Base-by-base conservation (phyloP, 2,329 filamentous ascomycete genomes). In the Fonsecaea multimorphosa region DNA sequence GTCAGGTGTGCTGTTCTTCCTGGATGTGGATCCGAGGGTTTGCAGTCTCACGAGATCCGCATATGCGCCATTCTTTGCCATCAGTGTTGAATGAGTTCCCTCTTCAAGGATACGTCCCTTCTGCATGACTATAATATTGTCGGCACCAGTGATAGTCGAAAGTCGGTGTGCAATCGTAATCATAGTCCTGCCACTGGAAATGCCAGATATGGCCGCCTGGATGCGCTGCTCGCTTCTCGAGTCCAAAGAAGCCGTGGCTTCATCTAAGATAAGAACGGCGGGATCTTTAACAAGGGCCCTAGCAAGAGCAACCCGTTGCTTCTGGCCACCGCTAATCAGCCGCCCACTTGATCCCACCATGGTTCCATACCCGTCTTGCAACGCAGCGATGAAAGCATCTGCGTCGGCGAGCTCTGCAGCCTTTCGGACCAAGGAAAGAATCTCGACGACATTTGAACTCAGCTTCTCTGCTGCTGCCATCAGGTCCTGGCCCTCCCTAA, bases 301-400 rank as follows among this genome's bases (percentile, higher is more conserved):
- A 2, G 93, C 92, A 75, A 97, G 94, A 4, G 92, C 91, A 73
- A 97, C 94, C 68, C 93, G 90, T 78, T 97, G 93, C 77, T 96
- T 94, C 78, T 96, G 92, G 27, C 92, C 92, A 75, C 92, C 92
- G 63, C 90, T 93, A 16, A 96, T 82, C 59, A 95, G 80, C 73
- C 93, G 93, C 6, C 92, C 92, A 67, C 91, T 87, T 76, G 96
- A 91, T 1, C 75, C 74, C n/a, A 73, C 16, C 89, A 80, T 73
- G 0, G 84, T 85, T 38, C 79, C 81, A 51, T 82, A 74, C 34
- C 82, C 79, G 70, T 83, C 74, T 58, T 86, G 83, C 1, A 86
- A 80, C 1, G 75, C 77, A 46, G 79, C 77, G 69, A 87, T 87
- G 72, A 87, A 90, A 14, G 72, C 72, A 58, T 81, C 78, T 0